Evolutionary conservation across 768 basidiomycete genomes (phyloP).

Genomic region (Russula sp.): DNA sequence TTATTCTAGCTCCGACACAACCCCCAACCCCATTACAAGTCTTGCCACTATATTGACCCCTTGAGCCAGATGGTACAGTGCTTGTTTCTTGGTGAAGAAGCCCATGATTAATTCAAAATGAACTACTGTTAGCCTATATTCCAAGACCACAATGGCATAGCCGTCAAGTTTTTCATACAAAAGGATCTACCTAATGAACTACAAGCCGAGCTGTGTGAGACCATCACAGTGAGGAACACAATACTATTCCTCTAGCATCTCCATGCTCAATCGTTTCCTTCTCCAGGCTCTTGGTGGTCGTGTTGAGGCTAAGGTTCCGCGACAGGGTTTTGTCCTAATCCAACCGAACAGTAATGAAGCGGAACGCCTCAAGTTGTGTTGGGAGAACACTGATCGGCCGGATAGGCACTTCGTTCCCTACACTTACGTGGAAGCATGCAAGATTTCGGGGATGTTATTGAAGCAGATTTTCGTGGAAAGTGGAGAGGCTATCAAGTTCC

Average conservation of each 20-base stretch:
- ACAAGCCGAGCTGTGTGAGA: constrained; percentile 66
- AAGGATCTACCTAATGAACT: constrained; percentile 64
- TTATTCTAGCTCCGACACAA: constrained; percentile 23
- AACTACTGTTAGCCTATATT: constrained; percentile 50
- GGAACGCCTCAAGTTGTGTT: constrained; percentile 67
- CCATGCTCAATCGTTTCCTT: neutral
- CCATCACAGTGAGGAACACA: constrained; percentile 48
- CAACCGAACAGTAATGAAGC: constrained; percentile 64
- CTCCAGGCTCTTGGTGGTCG: constrained; percentile 63
- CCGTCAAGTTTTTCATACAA: constrained; percentile 80
- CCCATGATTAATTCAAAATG: neutral
- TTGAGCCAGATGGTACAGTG: constrained; percentile 14
- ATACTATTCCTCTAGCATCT: neutral
- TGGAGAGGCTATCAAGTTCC: constrained; percentile 60
- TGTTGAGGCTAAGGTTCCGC: constrained; percentile 71
- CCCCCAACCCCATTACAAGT: constrained; percentile 25
- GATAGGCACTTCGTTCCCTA: constrained; percentile 74
- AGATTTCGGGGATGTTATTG: constrained; percentile 62
- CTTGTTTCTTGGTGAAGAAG: neutral
- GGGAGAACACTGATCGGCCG: constrained; percentile 61
- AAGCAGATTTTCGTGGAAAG: constrained; percentile 71
- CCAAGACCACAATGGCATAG: constrained; percentile 56
- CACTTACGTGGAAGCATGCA: constrained; percentile 80
- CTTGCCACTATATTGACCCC: constrained; percentile 5
- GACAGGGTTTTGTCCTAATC: constrained; percentile 66